These are phyloP conservation scores for Acanthamoeba sp. DNA, from an alignment of 208 protist species.

Conservation along the genomic window DNA sequence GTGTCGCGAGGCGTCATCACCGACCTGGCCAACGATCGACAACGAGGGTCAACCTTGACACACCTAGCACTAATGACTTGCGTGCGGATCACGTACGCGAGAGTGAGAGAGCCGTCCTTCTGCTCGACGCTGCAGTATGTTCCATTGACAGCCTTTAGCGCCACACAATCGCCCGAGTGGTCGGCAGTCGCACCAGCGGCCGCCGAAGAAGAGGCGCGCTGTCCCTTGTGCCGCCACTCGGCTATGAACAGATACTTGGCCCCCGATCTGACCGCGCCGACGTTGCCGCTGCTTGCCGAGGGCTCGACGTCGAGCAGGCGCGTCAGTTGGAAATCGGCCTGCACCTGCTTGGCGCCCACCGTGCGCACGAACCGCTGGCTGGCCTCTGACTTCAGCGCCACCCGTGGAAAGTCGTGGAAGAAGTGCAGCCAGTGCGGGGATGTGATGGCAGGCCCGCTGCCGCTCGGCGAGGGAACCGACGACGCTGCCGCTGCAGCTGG, in stretches of 20 bases:
- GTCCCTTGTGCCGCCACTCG: slow-evolving; percentile 53
- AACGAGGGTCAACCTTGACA: too few relatives aligned
- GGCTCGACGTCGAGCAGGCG: background rate
- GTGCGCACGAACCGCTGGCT: slow-evolving; percentile 22
- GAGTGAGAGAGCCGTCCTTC: slow-evolving; percentile 42
- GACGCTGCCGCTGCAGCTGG: background rate
- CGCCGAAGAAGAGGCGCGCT: background rate
- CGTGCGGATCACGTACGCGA: background rate
- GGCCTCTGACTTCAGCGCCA: slow-evolving; percentile 3
- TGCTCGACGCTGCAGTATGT: slow-evolving; percentile 39
- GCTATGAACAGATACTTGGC: slow-evolving; percentile 4
- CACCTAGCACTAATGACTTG: too few relatives aligned
- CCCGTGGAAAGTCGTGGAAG: slow-evolving; percentile 8
- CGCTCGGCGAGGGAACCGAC: background rate
- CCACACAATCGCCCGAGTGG: background rate
- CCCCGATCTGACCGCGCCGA: too few relatives aligned
- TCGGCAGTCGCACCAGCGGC: background rate
- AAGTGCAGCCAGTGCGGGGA: slow-evolving; percentile 37
- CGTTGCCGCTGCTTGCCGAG: background rate
- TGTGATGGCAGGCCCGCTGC: background rate
- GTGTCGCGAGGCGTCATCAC: slow-evolving; percentile 37
- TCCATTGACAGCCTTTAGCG: slow-evolving; percentile 11
- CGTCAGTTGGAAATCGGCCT: background rate
- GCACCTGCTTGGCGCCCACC: background rate
- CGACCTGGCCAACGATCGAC: background rate